Evolutionary conservation across 2,329 filamentous ascomycete species (phyloP), one percentile per base, ranked within the genome.

Genomic region (Hypoxylon sp.): DNA sequence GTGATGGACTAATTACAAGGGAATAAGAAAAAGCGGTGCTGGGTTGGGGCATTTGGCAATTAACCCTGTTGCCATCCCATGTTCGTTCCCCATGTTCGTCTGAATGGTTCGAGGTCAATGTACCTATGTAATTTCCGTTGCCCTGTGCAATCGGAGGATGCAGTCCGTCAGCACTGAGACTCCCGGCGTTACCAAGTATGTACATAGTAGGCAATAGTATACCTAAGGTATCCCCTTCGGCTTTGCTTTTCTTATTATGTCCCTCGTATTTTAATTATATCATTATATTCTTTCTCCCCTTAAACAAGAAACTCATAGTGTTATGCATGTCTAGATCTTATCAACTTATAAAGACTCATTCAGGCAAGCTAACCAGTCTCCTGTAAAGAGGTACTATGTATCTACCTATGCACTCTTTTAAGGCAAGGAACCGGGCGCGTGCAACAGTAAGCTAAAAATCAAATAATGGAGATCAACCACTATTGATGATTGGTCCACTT

Each of bases 111-210:
- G n/a, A n/a, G n/a, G 46, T 51, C 34, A 53, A 63, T 55, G 63
- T 69, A 69, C 50, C 61, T 57, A 58, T 52, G 55, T 63, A 70
- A 70, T 70, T 57, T 70, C 67, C 65, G 67, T 68, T 70, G 67
- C 67, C 67, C 65, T 67, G 67, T 65, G 61, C 61, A 67, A 67
- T 68, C 67, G 67, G 67, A 67, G 67, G 64, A 67, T 59, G 51
- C 55, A 64, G 61, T 62, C 67, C 63, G 57, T 41, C 45, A 45
- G 45, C 21, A 51, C 3, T 55, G 37, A 51, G 50, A 41, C 32
- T 46, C 23, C 39, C 32, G 27, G 59, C n/a, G 29, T 56, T 43
- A 37, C 32, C 19, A 57, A 29, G 21, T 55, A 45, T 12, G 16
- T n/a, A 16, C 12, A 9, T 53, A 19, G 30, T 14, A 5, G n/a